A percentile compares a stretch with the other conserved stretches of the same genome.
These are phyloP conservation scores for Acer campestre DNA, from an alignment of 345 rosid genomes.

Conservation along the genomic window DNA sequence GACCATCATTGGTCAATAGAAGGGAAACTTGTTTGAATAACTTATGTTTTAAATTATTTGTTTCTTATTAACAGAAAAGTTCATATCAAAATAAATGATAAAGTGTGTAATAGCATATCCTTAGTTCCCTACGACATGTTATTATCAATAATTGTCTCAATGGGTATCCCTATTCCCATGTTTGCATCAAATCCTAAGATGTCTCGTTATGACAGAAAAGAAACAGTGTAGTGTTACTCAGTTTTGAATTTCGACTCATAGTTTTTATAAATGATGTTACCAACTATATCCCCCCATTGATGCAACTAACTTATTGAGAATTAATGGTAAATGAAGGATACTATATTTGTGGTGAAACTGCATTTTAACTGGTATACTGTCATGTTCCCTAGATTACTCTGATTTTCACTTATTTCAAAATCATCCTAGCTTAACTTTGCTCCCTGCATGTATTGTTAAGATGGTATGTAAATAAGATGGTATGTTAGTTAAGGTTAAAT, in stretches of 20 bases:
- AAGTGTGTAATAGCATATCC: neutral
- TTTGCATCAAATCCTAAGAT: neutral
- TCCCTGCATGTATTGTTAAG: neutral
- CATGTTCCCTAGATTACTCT: neutral
- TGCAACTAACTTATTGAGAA: too few relatives aligned
- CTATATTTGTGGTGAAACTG: neutral
- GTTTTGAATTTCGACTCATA: neutral
- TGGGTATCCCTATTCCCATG: neutral
- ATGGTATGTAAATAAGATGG: neutral
- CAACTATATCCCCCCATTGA: neutral
- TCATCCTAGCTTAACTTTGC: slow-evolving; percentile 8
- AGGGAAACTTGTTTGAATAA: neutral
- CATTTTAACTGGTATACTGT: neutral
- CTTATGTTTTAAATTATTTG: neutral
- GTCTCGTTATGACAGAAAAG: neutral
- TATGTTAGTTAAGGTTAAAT: neutral
- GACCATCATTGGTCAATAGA: neutral
- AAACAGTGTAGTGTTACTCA: neutral
- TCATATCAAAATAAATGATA: neutral
- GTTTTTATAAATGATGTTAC: neutral
- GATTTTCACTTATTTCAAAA: neutral
- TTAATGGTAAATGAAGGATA: neutral
- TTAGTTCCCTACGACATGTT: neutral
- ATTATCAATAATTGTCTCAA: neutral
- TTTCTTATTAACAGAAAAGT: neutral